Evolutionary conservation across 305 asterid genomes (phyloP).

Genomic region (Rubia tinctorum): DNA sequence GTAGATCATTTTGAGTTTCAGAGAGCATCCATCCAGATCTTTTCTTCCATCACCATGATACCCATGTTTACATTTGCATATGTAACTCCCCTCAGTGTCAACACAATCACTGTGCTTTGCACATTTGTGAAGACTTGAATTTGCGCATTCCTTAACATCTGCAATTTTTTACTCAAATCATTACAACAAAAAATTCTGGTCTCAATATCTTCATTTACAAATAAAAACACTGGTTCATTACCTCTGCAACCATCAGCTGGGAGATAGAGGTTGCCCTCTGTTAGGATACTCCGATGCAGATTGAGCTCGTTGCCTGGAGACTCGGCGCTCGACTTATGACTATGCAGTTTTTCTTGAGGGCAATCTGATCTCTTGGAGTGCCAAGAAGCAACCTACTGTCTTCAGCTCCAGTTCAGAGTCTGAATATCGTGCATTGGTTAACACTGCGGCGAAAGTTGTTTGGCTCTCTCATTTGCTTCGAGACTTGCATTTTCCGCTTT

Average conservation of each 20-base stretch:
- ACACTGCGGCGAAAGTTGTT: too few species aligned
- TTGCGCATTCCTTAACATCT: slow-evolving; percentile 8
- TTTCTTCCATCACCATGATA: background rate
- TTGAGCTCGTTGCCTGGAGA: too few species aligned
- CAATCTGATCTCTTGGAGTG: too few species aligned
- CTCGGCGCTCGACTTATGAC: too few species aligned
- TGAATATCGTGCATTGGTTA: too few species aligned
- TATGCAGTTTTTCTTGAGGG: too few species aligned
- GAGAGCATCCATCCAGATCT: background rate
- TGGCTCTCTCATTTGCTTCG: too few species aligned
- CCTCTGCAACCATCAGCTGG: slow-evolving; percentile 19
- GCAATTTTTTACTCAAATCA: background rate
- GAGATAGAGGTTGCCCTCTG: slow-evolving; percentile 27
- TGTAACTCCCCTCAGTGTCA: slow-evolving; percentile 1
- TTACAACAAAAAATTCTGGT: background rate
- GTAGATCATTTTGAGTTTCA: background rate
- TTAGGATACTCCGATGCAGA: too few species aligned
- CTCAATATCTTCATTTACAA: too few species aligned
- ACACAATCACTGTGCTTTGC: background rate
- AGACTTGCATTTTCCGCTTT: too few species aligned
- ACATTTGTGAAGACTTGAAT: background rate
- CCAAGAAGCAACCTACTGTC: too few species aligned
- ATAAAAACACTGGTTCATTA: background rate
- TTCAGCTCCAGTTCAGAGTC: too few species aligned
- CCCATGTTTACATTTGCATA: background rate